These are phyloP conservation scores for Cladosporium sp. DNA, from an alignment of 2,329 filamentous ascomycete species.

Conservation along the genomic window DNA sequence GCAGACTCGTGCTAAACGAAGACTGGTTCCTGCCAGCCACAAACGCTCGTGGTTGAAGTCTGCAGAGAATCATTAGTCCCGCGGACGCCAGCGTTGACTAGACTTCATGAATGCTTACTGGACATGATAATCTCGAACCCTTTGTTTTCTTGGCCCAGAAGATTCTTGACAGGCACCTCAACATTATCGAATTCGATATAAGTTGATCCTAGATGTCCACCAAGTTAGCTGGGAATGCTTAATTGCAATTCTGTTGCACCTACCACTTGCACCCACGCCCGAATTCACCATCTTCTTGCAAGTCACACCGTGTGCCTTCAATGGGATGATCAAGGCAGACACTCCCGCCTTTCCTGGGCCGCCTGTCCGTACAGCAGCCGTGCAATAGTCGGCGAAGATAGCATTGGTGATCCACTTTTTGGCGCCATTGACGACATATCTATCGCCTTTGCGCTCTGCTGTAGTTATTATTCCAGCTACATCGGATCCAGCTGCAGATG, in stretches of 20 bases:
- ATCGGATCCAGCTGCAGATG: slow-evolving; percentile 52
- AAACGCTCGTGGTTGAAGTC: slow-evolving; percentile 24
- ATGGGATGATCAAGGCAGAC: slow-evolving; percentile 59
- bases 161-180: slow-evolving; percentile 53
- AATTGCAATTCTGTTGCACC: slow-evolving; percentile 25
- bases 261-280: slow-evolving; percentile 65
- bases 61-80: background rate
- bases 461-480: slow-evolving; percentile 64
- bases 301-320: slow-evolving; percentile 51
- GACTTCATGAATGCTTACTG: slow-evolving; percentile 24
- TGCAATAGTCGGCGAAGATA: slow-evolving; percentile 36
- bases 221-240: background rate
- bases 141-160: slow-evolving; percentile 55
- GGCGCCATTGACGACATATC: slow-evolving; percentile 63
- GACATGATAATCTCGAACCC: slow-evolving; percentile 60
- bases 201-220: background rate
- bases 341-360: slow-evolving; percentile 55
- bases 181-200: slow-evolving; percentile 56
- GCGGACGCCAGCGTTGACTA: background rate
- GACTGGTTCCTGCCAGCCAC: slow-evolving; percentile 2
- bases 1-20: slow-evolving; percentile 17
- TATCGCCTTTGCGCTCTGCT: slow-evolving; percentile 44
- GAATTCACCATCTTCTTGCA: slow-evolving; percentile 61
- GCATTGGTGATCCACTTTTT: slow-evolving; percentile 62
- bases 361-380: slow-evolving; percentile 62